phyloP scores from a whole-genome alignment of 1,284 basidiomycete genomes.

The Malassezia equina region DNA sequence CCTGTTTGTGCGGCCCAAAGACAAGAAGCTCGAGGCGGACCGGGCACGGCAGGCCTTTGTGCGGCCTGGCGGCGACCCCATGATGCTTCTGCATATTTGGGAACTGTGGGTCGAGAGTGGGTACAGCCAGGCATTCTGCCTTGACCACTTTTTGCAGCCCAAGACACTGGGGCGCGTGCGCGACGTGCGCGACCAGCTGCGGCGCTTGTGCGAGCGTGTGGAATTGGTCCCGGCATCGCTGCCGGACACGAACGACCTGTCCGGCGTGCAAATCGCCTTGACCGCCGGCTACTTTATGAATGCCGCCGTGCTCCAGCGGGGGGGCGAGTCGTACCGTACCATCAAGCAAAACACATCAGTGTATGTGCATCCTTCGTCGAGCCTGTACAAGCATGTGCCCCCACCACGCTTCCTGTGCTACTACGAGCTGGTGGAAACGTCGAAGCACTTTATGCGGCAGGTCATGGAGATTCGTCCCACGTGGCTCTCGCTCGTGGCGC shows the following conservation, averaged over 20 bases:
- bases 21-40: conserved; percentile 58
- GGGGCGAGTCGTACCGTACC: conserved; percentile 60
- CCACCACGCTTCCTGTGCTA: conserved; percentile 77
- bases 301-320: conserved; percentile 51
- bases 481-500: conserved; percentile 71
- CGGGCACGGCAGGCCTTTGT: conserved; percentile 87
- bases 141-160: conserved; percentile 85
- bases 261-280: conserved; percentile 84
- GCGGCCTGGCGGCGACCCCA: conserved; percentile 90
- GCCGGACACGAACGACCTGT: conserved; percentile 80
- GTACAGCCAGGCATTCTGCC: conserved; percentile 56
- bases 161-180: conserved; percentile 86
- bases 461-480: conserved; percentile 92
- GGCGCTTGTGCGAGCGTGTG: conserved; percentile 86
- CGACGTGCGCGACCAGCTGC: conserved; percentile 88
- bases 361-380: conserved; percentile 89
- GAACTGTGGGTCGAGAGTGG: conserved; percentile 97
- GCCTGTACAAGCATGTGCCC: conserved; percentile 87
- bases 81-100: conserved; percentile 92
- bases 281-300: conserved; percentile 95
- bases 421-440: conserved; percentile 69
- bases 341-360: conserved; percentile 91
- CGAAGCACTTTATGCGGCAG: conserved; percentile 61
- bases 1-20: conserved; percentile 76
- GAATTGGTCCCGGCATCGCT: conserved; percentile 80